These are phyloP conservation scores for Paspalum notatum DNA, from an alignment of 176 grass and related monocot species.

Conservation along the genomic window DNA sequence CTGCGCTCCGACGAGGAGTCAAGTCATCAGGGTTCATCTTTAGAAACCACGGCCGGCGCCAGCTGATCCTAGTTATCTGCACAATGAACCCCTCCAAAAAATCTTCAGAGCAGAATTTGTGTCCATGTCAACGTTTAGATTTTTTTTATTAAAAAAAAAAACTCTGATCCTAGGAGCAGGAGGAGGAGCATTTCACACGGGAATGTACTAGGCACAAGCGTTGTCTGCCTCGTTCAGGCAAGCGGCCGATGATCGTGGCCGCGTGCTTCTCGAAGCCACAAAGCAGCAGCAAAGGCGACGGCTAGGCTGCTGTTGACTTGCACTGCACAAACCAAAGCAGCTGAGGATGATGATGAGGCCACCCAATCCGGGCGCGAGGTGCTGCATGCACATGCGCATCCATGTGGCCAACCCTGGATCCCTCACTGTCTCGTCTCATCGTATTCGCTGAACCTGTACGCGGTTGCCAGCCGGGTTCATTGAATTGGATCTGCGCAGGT, in stretches of 20 bases:
- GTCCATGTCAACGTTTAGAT: background rate
- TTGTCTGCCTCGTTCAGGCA: conserved; percentile 33
- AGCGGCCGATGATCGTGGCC: background rate
- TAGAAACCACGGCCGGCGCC: too few species aligned
- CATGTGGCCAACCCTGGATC: conserved; percentile 31
- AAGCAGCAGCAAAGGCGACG: conserved; percentile 3
- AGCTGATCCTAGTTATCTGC: too few species aligned
- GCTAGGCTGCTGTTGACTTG: background rate
- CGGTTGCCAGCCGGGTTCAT: conserved; percentile 16
- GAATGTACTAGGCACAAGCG: background rate
- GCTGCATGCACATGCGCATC: too few species aligned
- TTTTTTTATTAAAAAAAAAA: background rate
- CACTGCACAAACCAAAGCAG: background rate
- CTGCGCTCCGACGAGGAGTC: too few species aligned
- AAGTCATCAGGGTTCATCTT: too few species aligned
- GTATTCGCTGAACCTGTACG: conserved; percentile 32
- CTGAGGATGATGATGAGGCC: too few species aligned
- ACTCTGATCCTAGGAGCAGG: background rate
- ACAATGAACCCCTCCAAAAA: too few species aligned
- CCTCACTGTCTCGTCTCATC: too few species aligned
- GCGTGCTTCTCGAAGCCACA: conserved; percentile 35
- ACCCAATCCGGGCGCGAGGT: background rate
- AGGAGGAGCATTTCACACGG: background rate
- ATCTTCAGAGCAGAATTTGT: too few species aligned
- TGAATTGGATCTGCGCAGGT: background rate